Conservation (phyloP, 495 filamentous ascomycete genomes). For the Annulohypoxylon maeteangense region DNA sequence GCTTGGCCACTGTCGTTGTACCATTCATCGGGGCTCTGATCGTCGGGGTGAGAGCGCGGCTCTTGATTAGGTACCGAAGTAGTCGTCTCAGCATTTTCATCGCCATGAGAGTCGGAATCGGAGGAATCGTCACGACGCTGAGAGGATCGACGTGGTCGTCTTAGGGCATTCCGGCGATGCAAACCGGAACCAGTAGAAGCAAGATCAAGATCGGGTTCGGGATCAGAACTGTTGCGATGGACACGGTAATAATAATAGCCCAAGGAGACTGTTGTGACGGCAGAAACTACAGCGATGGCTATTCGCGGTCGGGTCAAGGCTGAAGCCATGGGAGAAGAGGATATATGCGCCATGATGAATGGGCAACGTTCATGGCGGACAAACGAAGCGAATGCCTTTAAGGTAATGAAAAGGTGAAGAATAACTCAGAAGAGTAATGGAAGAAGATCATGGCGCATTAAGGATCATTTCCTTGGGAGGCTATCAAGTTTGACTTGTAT, state of each 20-base stretch:
- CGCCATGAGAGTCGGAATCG: constrained; percentile 58
- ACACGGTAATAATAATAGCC: constrained; percentile 53
- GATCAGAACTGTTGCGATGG: constrained; percentile 30
- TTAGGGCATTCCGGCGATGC: constrained; percentile 69
- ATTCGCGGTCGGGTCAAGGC: constrained; percentile 56
- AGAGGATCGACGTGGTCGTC: constrained; percentile 55
- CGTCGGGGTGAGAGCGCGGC: constrained; percentile 55
- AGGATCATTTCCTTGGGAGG: not conserved
- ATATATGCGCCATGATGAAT: constrained; percentile 43
- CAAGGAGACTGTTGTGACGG: constrained; percentile 49
- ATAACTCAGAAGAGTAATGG: not conserved
- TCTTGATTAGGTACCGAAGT: constrained; percentile 22
- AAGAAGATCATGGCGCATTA: not conserved
- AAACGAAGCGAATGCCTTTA: not conserved
- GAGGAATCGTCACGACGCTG: constrained; percentile 45
- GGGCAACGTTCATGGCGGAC: constrained; percentile 42
- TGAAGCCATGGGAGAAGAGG: constrained; percentile 52
- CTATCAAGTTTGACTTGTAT: not conserved
- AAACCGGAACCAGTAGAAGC: constrained; percentile 49
- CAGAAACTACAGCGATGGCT: constrained; percentile 51
- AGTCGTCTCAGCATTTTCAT: constrained; percentile 54
- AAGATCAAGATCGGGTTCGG: constrained; percentile 40
- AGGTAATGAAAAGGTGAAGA: not conserved
- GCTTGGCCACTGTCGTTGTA: constrained; percentile 54
- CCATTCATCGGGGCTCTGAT: constrained; percentile 69